These are phyloP conservation scores for Syncephalastrum racemosum DNA, from an alignment of 371 early-diverging fungal species.

Conservation along the genomic window DNA sequence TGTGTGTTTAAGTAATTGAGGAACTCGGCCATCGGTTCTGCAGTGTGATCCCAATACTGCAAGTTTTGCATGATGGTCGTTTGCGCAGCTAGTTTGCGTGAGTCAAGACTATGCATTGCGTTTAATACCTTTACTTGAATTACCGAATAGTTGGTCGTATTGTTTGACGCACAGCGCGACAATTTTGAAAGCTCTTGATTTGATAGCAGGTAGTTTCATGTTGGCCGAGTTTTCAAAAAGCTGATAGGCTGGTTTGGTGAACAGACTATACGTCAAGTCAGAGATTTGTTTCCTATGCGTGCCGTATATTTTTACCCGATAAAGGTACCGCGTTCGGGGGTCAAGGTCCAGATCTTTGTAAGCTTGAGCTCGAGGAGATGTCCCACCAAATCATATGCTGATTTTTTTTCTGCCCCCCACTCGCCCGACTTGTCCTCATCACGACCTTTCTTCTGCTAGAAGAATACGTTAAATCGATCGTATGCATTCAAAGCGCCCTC, in stretches of 20 bases:
- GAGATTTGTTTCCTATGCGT: background rate
- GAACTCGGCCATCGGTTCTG: constrained; percentile 91
- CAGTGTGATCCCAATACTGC: constrained; percentile 89
- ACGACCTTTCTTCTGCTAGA: constrained; percentile 22
- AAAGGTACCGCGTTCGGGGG: constrained; percentile 76
- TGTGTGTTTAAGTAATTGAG: constrained; percentile 63
- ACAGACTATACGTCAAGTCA: constrained; percentile 54
- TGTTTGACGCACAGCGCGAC: constrained; percentile 66
- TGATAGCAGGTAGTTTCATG: constrained; percentile 57
- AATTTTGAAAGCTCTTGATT: constrained; percentile 58
- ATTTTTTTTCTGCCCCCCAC: constrained; percentile 59
- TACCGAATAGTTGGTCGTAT: constrained; percentile 77
- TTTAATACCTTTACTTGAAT: constrained; percentile 6
- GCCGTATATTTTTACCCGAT: constrained; percentile 47
- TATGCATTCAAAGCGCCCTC: no score
- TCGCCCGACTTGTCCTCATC: constrained; percentile 39
- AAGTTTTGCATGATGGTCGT: constrained; percentile 86
- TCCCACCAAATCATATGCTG: constrained; percentile 53
- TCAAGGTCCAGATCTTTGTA: constrained; percentile 75
- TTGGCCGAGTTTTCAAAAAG: constrained; percentile 77
- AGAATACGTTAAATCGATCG: constrained; percentile 10
- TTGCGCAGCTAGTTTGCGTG: constrained; percentile 58
- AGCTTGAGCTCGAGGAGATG: constrained; percentile 68
- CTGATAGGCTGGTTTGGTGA: constrained; percentile 83
- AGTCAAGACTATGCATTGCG: constrained; percentile 4